These are phyloP conservation scores for Trichosporon sp. DNA, from an alignment of 1,284 basidiomycete species.

Conservation along the genomic window DNA sequence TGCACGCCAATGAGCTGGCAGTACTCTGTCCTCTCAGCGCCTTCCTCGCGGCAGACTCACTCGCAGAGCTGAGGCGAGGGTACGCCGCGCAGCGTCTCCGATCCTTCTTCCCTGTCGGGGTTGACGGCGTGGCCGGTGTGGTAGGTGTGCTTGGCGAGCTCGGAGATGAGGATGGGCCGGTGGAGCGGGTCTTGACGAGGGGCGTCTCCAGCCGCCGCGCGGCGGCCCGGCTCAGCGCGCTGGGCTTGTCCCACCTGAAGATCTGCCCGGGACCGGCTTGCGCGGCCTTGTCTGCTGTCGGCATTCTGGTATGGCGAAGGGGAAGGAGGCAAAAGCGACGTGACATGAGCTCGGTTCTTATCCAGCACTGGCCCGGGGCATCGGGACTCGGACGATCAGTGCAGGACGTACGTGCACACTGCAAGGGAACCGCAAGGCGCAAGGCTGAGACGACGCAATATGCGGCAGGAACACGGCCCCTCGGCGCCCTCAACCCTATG, in stretches of 20 bases:
- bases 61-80: neutral
- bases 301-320: neutral
- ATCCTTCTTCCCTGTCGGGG: neutral
- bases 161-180: neutral
- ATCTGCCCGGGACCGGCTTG: neutral
- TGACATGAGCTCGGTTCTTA: neutral
- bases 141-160: neutral
- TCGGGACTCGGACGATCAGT: neutral
- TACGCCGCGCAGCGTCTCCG: neutral
- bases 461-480: neutral
- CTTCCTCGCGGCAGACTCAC: neutral
- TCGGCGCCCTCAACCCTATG: neutral
- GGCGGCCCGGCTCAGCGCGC: neutral
- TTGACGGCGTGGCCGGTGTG: neutral
- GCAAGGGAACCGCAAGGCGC: too few species aligned
- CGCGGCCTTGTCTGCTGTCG: neutral
- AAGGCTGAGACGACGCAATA: neutral
- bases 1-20: neutral
- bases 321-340: neutral
- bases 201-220: neutral
- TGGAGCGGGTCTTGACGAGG: neutral
- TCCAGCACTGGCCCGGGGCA: neutral
- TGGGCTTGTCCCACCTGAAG: neutral
- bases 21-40: neutral
- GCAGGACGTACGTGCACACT: neutral